These are phyloP conservation scores for Juncus inflexus DNA, from an alignment of 176 grass and related monocot genomes.

Conservation along the genomic window DNA sequence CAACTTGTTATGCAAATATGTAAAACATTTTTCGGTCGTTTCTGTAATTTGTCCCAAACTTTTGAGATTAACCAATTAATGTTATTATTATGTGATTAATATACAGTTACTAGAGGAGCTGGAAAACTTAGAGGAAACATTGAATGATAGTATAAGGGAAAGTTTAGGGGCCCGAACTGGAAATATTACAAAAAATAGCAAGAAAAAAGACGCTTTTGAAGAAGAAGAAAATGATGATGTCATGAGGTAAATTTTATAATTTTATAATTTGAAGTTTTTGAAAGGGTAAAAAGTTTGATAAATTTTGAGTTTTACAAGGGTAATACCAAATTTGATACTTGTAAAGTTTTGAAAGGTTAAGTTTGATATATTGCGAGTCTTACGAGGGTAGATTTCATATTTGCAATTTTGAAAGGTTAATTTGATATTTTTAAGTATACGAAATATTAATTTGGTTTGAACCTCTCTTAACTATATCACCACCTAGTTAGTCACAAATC, in stretches of 20 bases:
- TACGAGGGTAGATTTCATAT: no score
- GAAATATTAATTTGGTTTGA: no score
- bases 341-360: constrained; percentile 8
- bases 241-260: constrained; percentile 49
- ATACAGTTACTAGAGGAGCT: constrained; percentile 90
- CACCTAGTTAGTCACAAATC: no score
- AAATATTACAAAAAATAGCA: constrained; percentile 35
- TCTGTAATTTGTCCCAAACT: background rate
- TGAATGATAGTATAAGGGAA: constrained; percentile 96
- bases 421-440: no score
- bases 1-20: no score
- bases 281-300: no score
- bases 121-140: constrained; percentile 93
- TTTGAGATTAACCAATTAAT: constrained; percentile 27
- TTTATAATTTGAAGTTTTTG: constrained; percentile 14
- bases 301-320: background rate
- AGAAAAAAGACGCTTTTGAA: constrained; percentile 59
- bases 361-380: no score
- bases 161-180: constrained; percentile 87
- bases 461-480: no score
- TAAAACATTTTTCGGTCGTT: no score
- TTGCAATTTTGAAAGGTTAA: no score
- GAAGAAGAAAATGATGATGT: constrained; percentile 55
- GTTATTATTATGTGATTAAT: constrained; percentile 29
- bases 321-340: background rate